phyloP scores from a whole-genome alignment of 129 eudicot species.

The Cynara cardunculus region DNA sequence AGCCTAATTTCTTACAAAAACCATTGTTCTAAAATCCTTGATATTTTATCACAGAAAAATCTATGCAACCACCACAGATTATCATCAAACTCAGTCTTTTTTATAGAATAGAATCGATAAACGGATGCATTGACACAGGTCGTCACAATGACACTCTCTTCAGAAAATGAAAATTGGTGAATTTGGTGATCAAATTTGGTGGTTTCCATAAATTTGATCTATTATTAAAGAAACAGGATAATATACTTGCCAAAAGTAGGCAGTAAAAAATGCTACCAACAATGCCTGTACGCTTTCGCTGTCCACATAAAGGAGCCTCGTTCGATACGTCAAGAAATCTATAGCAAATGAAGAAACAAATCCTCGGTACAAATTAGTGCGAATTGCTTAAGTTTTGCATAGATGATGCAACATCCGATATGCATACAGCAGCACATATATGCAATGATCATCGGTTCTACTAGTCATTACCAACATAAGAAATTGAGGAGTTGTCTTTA shows the following conservation, averaged over 20 bases:
- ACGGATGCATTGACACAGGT: not conserved
- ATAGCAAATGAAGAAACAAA: conserved; percentile 1
- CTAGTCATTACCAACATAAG: not conserved
- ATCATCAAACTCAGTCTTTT: not conserved
- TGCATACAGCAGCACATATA: not conserved
- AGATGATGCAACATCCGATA: not conserved
- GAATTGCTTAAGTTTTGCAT: not conserved
- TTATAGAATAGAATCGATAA: not conserved
- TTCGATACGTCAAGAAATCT: conserved; percentile 75
- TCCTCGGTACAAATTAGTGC: conserved; percentile 7
- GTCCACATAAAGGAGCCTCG: conserved; percentile 79
- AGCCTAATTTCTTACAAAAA: not conserved
- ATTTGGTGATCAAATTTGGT: not conserved
- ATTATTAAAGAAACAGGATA: not conserved
- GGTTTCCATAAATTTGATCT: not conserved
- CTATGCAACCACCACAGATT: not conserved
- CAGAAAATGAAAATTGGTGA: not conserved
- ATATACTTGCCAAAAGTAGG: conserved; percentile 62
- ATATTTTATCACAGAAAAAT: not conserved
- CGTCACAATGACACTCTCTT: not conserved
- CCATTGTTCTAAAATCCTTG: not conserved
- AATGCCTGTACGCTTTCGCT: conserved; percentile 67
- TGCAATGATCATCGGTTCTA: not conserved
- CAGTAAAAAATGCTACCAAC: conserved; percentile 67
- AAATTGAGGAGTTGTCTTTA: not conserved